phyloP scores from a whole-genome alignment of 352 stramenopile species.

The Pythium periplocum region DNA sequence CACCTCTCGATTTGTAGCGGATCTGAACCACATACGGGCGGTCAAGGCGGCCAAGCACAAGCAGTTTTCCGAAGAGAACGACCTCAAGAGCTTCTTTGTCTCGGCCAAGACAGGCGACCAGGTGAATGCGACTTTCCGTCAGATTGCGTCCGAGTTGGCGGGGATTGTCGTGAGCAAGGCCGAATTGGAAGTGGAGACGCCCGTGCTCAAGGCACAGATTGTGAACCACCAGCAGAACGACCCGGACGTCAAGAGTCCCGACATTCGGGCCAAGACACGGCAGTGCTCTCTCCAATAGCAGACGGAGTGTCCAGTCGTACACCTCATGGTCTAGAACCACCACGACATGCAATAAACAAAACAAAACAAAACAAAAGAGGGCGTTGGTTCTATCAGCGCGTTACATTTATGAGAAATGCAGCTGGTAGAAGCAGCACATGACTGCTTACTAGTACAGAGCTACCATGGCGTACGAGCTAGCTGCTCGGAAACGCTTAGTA shows the following conservation, averaged over 20 bases:
- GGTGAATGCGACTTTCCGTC: conserved; percentile 83
- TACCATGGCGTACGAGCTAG: conserved; percentile 2
- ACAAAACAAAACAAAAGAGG: conserved; percentile 8
- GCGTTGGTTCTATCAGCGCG: conserved; percentile 54
- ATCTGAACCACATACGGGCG: conserved; percentile 88
- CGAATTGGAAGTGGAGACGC: conserved; percentile 80
- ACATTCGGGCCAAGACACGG: conserved; percentile 41
- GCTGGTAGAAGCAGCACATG: neutral
- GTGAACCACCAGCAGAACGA: conserved; percentile 92
- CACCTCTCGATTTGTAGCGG: conserved; percentile 29
- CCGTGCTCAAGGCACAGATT: conserved; percentile 89
- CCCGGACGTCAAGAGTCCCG: conserved; percentile 75
- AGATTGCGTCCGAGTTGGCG: conserved; percentile 80
- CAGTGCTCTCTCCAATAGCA: conserved; percentile 55
- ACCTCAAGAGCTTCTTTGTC: conserved; percentile 89
- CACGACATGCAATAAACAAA: neutral
- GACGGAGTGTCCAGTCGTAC: neutral
- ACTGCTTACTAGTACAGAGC: conserved; percentile 15
- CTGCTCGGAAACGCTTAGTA: conserved; percentile 51
- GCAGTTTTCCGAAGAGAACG: conserved; percentile 92
- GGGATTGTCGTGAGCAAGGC: conserved; percentile 77
- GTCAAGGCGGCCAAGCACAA: conserved; percentile 88
- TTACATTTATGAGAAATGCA: conserved; percentile 45
- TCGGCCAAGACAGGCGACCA: conserved; percentile 93
- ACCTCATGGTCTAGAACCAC: neutral